Conservation (phyloP, 169 alveolate genomes). For the Plasmodium reichenowi region DNA sequence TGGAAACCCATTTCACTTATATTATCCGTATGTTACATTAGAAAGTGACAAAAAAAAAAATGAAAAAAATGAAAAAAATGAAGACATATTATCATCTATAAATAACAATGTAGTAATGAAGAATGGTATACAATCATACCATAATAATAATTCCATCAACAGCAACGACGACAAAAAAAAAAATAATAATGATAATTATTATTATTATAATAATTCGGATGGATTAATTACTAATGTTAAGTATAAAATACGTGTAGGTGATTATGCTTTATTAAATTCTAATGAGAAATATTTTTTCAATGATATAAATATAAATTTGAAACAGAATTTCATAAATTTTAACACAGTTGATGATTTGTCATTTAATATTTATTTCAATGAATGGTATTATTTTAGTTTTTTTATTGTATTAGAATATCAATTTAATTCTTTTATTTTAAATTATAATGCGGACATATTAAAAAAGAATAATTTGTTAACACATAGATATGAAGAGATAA, state of each 20-base stretch:
- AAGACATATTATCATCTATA: neutral
- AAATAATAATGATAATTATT: neutral
- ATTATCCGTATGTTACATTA: neutral
- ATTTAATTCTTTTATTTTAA: conserved; percentile 31
- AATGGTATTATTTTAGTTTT: conserved; percentile 69
- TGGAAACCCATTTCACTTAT: neutral
- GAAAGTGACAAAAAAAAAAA: neutral
- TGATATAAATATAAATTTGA: conserved; percentile 65
- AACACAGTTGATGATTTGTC: conserved; percentile 70
- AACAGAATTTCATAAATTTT: conserved; percentile 59
- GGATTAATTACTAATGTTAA: conserved; percentile 18
- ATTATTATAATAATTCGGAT: neutral
- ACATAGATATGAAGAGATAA: too few relatives aligned
- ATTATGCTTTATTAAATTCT: conserved; percentile 29
- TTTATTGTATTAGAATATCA: conserved; percentile 63
- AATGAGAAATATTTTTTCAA: conserved; percentile 44
- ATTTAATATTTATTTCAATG: conserved; percentile 34
- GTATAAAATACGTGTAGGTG: conserved; percentile 71
- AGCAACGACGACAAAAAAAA: neutral
- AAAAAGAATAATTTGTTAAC: neutral
- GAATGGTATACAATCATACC: neutral
- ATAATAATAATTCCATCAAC: neutral
- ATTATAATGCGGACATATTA: conserved; percentile 15
- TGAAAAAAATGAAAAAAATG: neutral
- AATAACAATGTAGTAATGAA: neutral